Percentiles rank a stretch among this genome's conserved stretches.
These are phyloP conservation scores for Lenwebbia sp. DNA, from an alignment of 345 rosid genomes.

Conservation along the genomic window DNA sequence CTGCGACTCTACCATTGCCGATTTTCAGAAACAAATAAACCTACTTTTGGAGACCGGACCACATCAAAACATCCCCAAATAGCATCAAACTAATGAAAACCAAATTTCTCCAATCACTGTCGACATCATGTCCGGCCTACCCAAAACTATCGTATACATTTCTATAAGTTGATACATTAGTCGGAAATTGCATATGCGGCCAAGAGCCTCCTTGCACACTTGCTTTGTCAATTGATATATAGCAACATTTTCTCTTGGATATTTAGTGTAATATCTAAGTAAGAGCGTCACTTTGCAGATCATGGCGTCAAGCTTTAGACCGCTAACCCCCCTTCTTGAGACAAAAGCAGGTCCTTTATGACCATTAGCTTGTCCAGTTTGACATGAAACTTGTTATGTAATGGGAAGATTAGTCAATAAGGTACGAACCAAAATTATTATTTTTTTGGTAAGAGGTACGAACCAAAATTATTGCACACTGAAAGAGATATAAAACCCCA, in stretches of 20 bases:
- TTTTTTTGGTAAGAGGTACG: too few species aligned
- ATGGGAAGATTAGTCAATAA: background rate
- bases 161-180: background rate
- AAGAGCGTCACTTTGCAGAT: background rate
- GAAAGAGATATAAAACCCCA: background rate
- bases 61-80: background rate
- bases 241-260: background rate
- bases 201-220: background rate
- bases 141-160: background rate
- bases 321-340: background rate
- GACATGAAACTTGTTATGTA: background rate
- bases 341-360: background rate
- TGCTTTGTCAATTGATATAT: background rate
- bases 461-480: background rate
- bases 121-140: background rate
- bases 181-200: background rate
- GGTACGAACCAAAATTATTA: background rate
- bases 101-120: background rate
- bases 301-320: background rate
- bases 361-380: background rate
- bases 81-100: background rate
- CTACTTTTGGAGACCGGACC: background rate
- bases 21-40: background rate
- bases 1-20: background rate
- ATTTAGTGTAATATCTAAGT: background rate